phyloP scores from a whole-genome alignment of 257 asterid species.

The Haberlea rhodopensis region DNA sequence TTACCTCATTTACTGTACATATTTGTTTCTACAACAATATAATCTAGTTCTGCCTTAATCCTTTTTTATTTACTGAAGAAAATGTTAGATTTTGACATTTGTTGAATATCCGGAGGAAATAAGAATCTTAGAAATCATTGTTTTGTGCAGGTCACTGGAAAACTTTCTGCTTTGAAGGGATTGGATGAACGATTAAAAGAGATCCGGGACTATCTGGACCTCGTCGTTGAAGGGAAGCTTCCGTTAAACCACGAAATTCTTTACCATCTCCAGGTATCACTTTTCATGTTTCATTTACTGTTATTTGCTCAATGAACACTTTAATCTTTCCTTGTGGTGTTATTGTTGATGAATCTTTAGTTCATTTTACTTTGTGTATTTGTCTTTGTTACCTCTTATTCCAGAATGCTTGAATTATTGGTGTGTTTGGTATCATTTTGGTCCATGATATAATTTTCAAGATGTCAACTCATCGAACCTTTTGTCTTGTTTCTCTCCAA shows the following conservation, averaged over 20 bases:
- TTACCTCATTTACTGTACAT: constrained; percentile 7
- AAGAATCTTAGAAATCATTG: constrained; percentile 4
- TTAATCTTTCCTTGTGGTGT: constrained; percentile 6
- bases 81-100: neutral
- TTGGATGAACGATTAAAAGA: constrained; percentile 91
- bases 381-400: neutral
- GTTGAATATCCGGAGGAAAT: constrained; percentile 18
- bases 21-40: neutral
- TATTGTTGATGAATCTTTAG: constrained; percentile 6
- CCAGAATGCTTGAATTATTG: neutral
- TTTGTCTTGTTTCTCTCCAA: neutral
- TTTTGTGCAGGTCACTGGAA: constrained; percentile 74
- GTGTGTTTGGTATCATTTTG: neutral
- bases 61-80: constrained; percentile 14
- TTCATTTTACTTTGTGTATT: neutral
- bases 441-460: neutral
- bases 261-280: constrained; percentile 82
- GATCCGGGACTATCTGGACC: constrained; percentile 76
- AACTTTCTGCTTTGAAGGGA: constrained; percentile 90
- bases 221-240: constrained; percentile 82
- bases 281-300: neutral
- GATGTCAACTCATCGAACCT: neutral
- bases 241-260: constrained; percentile 95
- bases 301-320: neutral
- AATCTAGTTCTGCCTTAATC: neutral